These are phyloP conservation scores for Trifolium repens DNA, from an alignment of 306 rosid genomes.

Conservation along the genomic window DNA sequence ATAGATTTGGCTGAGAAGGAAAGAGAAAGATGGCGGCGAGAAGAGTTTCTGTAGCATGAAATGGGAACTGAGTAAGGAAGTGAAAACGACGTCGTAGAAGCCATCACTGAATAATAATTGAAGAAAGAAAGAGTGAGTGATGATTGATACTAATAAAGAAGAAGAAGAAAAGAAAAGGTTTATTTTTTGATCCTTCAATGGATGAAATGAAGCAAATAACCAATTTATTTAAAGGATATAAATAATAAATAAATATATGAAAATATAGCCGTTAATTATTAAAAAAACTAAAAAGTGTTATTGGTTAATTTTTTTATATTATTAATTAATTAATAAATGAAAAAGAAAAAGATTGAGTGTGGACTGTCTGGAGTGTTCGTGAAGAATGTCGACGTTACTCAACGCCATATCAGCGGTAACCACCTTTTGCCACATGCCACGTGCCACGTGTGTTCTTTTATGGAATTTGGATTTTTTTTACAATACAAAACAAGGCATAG, in stretches of 20 bases:
- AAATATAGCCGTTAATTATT: not conserved
- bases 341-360: not conserved
- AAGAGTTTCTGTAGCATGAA: slow-evolving; percentile 41
- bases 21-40: slow-evolving; percentile 40
- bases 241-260: not conserved
- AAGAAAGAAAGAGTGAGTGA: not conserved
- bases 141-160: not conserved
- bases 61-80: slow-evolving; percentile 49
- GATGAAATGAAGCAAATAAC: not conserved
- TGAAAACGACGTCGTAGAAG: slow-evolving; percentile 57
- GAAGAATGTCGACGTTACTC: slow-evolving; percentile 3
- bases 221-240: slow-evolving; percentile 1
- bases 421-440: slow-evolving; percentile 7
- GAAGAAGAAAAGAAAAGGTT: not conserved
- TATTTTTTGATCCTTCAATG: not conserved
- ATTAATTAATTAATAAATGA: too few relatives aligned
- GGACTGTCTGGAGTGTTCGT: slow-evolving; percentile 42
- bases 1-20: slow-evolving; percentile 42
- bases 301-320: too few relatives aligned
- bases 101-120: slow-evolving; percentile 48
- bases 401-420: not conserved
- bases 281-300: not conserved
- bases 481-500: too few relatives aligned
- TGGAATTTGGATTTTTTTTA: not conserved
- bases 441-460: not conserved